These are phyloP conservation scores for Fusarium solani-melongenae DNA, from an alignment of 2,329 filamentous ascomycete species.

Conservation along the genomic window DNA sequence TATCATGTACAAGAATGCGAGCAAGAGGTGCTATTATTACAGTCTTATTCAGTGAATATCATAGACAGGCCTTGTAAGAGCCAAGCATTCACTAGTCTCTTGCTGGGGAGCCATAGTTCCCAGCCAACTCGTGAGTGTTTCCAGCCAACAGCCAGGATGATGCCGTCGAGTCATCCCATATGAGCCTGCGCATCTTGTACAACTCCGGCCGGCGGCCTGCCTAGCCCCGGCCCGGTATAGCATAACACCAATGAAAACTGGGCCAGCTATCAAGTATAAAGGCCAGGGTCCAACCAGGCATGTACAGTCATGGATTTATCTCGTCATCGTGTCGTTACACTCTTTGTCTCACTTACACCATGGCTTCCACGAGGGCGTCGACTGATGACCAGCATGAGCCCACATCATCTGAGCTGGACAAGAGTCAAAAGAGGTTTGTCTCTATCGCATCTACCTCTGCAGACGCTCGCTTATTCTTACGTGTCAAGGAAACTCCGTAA, in stretches of 20 bases:
- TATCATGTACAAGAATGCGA: background rate
- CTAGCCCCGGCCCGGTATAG: background rate
- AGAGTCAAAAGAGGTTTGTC: background rate
- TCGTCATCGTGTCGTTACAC: background rate
- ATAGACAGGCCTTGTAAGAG: accelerated
- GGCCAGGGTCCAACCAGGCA: background rate
- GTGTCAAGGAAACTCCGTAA: background rate
- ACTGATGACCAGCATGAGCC: background rate
- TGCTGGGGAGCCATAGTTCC: background rate
- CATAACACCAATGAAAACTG: background rate
- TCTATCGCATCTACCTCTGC: background rate
- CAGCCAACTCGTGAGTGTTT: background rate
- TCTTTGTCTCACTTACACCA: background rate
- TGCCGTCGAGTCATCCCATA: background rate
- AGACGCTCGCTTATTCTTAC: background rate
- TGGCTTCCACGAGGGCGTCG: background rate
- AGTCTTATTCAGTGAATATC: background rate
- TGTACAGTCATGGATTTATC: background rate
- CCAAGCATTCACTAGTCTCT: background rate
- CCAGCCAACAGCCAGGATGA: background rate
- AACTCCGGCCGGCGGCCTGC: background rate
- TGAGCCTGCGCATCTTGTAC: background rate
- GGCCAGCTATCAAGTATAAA: background rate
- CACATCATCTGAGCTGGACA: background rate
- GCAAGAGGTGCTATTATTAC: background rate